Base-by-base conservation (phyloP, 352 stramenopile genomes). In the Discostella stelligera region DNA sequence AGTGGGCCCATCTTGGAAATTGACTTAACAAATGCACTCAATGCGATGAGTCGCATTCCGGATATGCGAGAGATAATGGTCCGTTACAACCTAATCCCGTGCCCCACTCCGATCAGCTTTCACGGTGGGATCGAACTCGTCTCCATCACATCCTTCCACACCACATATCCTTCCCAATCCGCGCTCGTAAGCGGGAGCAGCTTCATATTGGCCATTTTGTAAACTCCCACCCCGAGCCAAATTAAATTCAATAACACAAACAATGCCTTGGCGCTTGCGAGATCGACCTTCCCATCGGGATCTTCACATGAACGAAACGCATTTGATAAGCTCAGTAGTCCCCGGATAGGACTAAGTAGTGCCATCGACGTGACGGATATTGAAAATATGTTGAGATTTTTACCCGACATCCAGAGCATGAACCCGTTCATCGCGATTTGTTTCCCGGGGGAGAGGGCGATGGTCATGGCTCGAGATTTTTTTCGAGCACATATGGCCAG, bases 101-200 rank as follows among this genome's bases (percentile, higher is more conserved):
- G 37, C 11, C 37, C 11, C 0, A 25, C 0, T 72, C n/a, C 13
- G 18, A 44, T 44, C 13, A 14, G 7, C 37, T 44, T 32, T 68
- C 32, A 80, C 23, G 87, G 82, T 46, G 87, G 87, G 48, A 93
- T 90, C 55, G 83, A 91, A 60, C 77, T 90, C 30, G 74, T 88
- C 64, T 93, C 87, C 77, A 89, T 79, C 69, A 93, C 84, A 46
- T 93, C 74, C 70, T 93, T 93, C 87, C 87, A 93, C 50, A 90
- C 85, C 41, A 93, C 82, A 41, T 80, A 82, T 66, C 81, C 78
- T 8, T 82, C 79, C 77, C 80, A 93, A 84, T 93, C 87, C 2
- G 87, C 87, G 55, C 81, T 89, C 16, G 87, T 93, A 2, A 87
- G 85, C 4, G 87, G 87, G 3, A 93, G 52, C 70, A 93, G 80